These are phyloP conservation scores for Kuraishia ogatae DNA, from an alignment of 805 yeast genomes.

Conservation along the genomic window DNA sequence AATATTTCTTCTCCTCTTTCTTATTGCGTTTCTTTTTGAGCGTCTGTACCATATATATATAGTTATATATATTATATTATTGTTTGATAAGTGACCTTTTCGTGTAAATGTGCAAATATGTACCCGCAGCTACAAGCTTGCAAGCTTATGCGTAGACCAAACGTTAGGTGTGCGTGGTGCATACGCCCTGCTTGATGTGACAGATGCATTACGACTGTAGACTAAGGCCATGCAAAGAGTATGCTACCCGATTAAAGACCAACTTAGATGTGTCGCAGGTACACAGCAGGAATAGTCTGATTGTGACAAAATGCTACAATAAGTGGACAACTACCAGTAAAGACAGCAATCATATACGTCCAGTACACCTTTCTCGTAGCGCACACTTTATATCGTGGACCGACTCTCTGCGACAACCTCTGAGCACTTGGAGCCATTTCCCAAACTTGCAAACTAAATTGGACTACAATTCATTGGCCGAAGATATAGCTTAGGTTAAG, in stretches of 20 bases:
- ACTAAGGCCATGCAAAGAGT: neutral
- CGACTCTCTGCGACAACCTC: too few relatives aligned
- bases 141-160: neutral
- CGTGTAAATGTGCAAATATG: neutral
- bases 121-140: neutral
- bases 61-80: neutral
- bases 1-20: neutral
- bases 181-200: neutral
- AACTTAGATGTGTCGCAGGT: too few relatives aligned
- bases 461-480: neutral
- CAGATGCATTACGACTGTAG: neutral
- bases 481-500: neutral
- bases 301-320: too few relatives aligned
- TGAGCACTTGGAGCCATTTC: too few relatives aligned
- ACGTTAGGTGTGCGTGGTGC: neutral
- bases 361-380: too few relatives aligned
- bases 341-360: too few relatives aligned
- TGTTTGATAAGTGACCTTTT: neutral
- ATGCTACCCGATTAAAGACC: too few relatives aligned
- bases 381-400: too few relatives aligned
- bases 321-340: too few relatives aligned
- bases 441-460: too few relatives aligned
- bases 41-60: neutral
- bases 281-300: too few relatives aligned
- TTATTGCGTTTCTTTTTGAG: neutral